Conservation (phyloP, 352 stramenopile species). For the Blastocystis sp. region DNA sequence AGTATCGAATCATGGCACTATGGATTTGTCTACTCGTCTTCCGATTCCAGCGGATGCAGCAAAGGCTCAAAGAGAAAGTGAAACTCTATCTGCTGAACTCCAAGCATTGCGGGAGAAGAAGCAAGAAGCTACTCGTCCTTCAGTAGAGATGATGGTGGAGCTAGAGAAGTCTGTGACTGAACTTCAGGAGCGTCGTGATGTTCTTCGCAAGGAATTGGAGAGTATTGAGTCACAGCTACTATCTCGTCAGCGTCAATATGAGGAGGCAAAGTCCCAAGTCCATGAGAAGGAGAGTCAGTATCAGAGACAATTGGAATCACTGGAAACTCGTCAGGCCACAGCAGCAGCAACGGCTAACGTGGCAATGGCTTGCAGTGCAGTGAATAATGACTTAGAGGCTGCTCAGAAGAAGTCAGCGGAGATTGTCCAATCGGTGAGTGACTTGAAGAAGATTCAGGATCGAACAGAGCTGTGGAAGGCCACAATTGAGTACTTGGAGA, state of each 20-base stretch:
- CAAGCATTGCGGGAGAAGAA: background rate
- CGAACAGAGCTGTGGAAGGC: background rate
- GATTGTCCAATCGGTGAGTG: background rate
- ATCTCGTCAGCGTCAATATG: background rate
- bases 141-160: background rate
- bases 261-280: background rate
- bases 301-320: background rate
- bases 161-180: background rate
- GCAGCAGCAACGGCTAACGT: background rate
- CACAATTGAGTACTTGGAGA: background rate
- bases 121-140: background rate
- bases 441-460: background rate
- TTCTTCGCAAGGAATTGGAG: constrained; percentile 25
- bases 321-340: background rate
- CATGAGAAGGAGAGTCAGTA: background rate
- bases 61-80: background rate
- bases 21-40: background rate
- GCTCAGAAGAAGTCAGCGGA: background rate
- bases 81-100: background rate
- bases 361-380: background rate
- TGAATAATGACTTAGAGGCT: background rate
- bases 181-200: background rate
- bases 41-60: background rate
- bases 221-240: background rate
- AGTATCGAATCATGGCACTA: background rate